These are phyloP conservation scores for Emergomyces pasteurianus DNA, from an alignment of 2,329 filamentous ascomycete species.

Conservation along the genomic window DNA sequence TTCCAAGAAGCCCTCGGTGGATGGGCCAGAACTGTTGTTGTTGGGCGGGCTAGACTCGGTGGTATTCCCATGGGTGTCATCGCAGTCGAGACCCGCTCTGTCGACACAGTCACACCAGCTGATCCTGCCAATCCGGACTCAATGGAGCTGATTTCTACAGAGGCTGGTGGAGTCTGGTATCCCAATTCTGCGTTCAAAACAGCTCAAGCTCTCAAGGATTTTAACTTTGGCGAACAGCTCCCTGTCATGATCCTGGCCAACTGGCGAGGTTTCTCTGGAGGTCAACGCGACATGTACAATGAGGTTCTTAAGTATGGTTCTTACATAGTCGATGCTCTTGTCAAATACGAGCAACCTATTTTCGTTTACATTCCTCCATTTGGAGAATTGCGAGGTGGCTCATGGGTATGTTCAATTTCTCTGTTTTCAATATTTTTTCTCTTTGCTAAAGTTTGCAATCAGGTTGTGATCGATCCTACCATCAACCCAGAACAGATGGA, in stretches of 20 bases:
- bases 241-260: slow-evolving; percentile 98
- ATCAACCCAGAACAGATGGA: slow-evolving; percentile 97
- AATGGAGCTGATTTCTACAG: slow-evolving; percentile 85
- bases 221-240: slow-evolving; percentile 97
- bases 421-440: not conserved
- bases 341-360: slow-evolving; percentile 97
- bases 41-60: slow-evolving; percentile 88
- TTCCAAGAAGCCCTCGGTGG: slow-evolving; percentile 95
- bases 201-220: slow-evolving; percentile 94
- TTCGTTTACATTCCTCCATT: slow-evolving; percentile 98
- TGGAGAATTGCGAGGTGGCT: slow-evolving; percentile 94
- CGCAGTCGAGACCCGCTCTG: slow-evolving; percentile 84
- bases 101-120: slow-evolving; percentile 93
- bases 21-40: slow-evolving; percentile 93
- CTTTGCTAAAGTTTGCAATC: slow-evolving; percentile 20
- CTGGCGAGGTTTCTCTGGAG: slow-evolving; percentile 99
- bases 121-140: slow-evolving; percentile 98
- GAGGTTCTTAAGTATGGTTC: slow-evolving; percentile 99
- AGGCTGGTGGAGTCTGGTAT: slow-evolving; percentile 99
- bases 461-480: slow-evolving; percentile 92
- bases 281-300: slow-evolving; percentile 99
- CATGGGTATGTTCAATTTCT: slow-evolving; percentile 52
- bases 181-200: slow-evolving; percentile 99
- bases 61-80: slow-evolving; percentile 99
- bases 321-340: slow-evolving; percentile 95